phyloP scores from a whole-genome alignment of 352 stramenopile genomes.

The Plasmopara viticola region DNA sequence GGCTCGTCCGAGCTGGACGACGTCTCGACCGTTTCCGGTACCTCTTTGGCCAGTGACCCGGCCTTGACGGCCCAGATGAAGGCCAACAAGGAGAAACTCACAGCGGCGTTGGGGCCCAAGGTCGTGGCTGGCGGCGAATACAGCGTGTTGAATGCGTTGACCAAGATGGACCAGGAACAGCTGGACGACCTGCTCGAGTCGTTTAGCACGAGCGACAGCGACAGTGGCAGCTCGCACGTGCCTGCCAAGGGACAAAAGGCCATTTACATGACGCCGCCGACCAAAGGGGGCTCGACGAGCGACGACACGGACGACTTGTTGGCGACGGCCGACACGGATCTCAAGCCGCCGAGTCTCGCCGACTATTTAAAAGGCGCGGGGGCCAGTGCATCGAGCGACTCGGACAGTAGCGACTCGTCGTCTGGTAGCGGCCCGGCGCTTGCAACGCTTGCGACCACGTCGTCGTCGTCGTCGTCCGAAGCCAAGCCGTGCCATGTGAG shows the following conservation, averaged over 20 bases:
- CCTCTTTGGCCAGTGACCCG: too few relatives aligned
- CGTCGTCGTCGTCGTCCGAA: background rate
- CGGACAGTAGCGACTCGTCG: background rate
- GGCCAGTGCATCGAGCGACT: too few relatives aligned
- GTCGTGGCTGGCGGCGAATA: too few relatives aligned
- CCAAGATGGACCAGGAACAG: background rate
- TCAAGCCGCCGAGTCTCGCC: background rate
- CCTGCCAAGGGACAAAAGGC: background rate
- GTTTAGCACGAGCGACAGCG: background rate
- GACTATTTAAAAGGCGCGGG: background rate
- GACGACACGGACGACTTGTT: background rate
- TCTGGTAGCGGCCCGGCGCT: background rate
- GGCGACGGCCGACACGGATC: background rate
- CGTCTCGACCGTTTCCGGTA: too few relatives aligned
- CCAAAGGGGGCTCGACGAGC: too few relatives aligned
- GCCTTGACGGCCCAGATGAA: too few relatives aligned
- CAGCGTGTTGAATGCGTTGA: background rate
- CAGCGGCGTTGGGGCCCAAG: background rate
- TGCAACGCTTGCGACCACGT: background rate
- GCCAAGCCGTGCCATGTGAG: background rate
- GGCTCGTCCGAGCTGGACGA: too few relatives aligned
- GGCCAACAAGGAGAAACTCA: background rate
- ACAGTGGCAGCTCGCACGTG: background rate
- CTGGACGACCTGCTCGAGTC: background rate
- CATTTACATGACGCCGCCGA: background rate